These are phyloP conservation scores for Codiaeum variegatum DNA, from an alignment of 441 rosid species.

Conservation along the genomic window DNA sequence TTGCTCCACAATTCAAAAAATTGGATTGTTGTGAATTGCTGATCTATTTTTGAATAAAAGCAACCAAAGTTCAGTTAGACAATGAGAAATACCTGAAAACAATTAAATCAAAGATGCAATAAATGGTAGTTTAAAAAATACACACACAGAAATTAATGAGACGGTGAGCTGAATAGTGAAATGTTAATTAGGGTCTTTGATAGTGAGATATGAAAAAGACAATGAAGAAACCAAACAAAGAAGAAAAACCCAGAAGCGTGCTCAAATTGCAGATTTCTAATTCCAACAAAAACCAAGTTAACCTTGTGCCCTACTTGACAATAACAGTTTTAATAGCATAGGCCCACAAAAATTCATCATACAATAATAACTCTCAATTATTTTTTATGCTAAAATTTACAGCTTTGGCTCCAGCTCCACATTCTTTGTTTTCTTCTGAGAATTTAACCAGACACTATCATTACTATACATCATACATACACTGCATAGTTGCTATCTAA, in stretches of 20 bases:
- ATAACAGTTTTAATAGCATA: conserved; percentile 58
- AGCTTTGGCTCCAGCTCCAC: conserved; percentile 19
- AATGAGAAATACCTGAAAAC: conserved; percentile 55
- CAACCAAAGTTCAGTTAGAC: conserved; percentile 43
- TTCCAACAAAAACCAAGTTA: conserved; percentile 40
- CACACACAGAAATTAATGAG: conserved; percentile 25
- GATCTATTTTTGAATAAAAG: conserved; percentile 46
- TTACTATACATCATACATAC: conserved; percentile 16
- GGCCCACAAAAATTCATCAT: conserved; percentile 39
- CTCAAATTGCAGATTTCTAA: conserved; percentile 40
- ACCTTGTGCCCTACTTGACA: conserved; percentile 45
- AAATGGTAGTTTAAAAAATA: conserved; percentile 28
- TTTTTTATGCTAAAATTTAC: conserved; percentile 23
- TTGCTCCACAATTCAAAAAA: conserved; percentile 43
- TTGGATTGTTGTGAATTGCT: conserved; percentile 53
- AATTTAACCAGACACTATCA: conserved; percentile 23
- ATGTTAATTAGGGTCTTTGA: conserved; percentile 41
- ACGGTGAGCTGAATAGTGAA: conserved; percentile 29
- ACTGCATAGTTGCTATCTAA: conserved; percentile 10
- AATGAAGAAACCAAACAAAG: conserved; percentile 38
- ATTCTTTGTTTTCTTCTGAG: conserved; percentile 29
- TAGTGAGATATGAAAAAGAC: conserved; percentile 39
- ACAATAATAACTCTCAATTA: conserved; percentile 10
- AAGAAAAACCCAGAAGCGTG: conserved; percentile 38
- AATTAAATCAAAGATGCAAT: conserved; percentile 36